Conservation (phyloP, 805 yeast species). For the Spathaspora girioi region DNA sequence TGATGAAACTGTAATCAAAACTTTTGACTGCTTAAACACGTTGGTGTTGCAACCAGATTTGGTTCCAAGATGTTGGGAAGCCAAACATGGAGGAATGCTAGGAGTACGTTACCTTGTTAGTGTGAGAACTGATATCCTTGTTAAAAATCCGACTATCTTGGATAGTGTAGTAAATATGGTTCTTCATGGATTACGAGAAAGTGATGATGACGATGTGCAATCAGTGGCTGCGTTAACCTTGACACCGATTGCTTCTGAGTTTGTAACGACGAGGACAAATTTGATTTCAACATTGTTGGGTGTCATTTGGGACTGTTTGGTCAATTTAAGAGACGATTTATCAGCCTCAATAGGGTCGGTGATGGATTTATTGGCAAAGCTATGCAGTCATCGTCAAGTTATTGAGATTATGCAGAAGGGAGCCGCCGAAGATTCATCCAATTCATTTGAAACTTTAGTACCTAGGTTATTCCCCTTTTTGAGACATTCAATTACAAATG, state of each 20-base stretch:
- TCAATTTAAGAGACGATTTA: slow-evolving; percentile 83
- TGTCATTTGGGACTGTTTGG: slow-evolving; percentile 88
- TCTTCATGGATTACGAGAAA: slow-evolving; percentile 70
- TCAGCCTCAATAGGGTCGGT: slow-evolving; percentile 94
- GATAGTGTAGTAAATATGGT: slow-evolving; percentile 80
- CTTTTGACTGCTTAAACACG: slow-evolving; percentile 62
- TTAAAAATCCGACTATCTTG: slow-evolving; percentile 53
- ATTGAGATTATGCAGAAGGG: slow-evolving; percentile 64
- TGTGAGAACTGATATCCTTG: slow-evolving; percentile 75
- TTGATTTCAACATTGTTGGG: slow-evolving; percentile 48
- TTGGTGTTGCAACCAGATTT: slow-evolving; percentile 65
- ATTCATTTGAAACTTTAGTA: slow-evolving; percentile 70
- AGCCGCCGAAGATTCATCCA: slow-evolving; percentile 47
- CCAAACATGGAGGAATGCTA: slow-evolving; percentile 95
- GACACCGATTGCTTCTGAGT: slow-evolving; percentile 84
- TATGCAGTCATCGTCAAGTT: slow-evolving; percentile 80
- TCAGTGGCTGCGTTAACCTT: slow-evolving; percentile 94
- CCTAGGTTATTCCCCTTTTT: slow-evolving; percentile 90
- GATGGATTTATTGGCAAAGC: slow-evolving; percentile 86
- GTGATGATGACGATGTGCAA: slow-evolving; percentile 88
- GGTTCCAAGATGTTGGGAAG: slow-evolving; percentile 77
- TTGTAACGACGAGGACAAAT: slow-evolving; percentile 60
- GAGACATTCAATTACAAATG: slow-evolving; percentile 90
- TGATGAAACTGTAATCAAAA: slow-evolving; percentile 51
- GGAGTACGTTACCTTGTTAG: slow-evolving; percentile 91